These are phyloP conservation scores for Albizia julibrissin DNA, from an alignment of 306 rosid genomes.

Conservation along the genomic window DNA sequence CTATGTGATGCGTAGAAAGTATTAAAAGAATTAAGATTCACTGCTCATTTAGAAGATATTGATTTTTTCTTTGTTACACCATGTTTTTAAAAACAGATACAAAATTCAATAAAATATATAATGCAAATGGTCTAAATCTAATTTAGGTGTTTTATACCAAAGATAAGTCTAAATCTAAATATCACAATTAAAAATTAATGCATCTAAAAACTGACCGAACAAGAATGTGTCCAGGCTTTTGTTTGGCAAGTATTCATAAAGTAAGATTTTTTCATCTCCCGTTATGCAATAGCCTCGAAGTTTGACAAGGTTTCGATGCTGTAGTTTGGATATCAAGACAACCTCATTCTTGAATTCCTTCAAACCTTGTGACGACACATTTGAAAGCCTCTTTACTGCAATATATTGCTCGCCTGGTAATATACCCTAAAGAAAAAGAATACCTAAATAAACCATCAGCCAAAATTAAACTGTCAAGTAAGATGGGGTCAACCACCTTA, in stretches of 20 bases:
- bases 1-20: background rate
- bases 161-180: background rate
- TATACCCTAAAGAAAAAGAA: conserved; percentile 32
- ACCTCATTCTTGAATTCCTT: conserved; percentile 58
- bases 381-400: conserved; percentile 57
- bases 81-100: no score
- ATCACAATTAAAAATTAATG: background rate
- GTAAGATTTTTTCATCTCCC: conserved; percentile 48
- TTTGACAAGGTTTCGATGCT: conserved; percentile 58
- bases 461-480: background rate
- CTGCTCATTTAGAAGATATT: background rate
- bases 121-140: background rate
- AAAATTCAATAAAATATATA: no score
- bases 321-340: conserved; percentile 55
- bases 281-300: conserved; percentile 51
- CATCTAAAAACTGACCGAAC: conserved; percentile 43
- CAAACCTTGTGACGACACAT: conserved; percentile 49
- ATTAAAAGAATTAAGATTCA: background rate
- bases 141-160: no score
- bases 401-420: conserved; percentile 37
- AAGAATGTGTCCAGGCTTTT: conserved; percentile 51
- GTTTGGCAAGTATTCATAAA: conserved; percentile 58
- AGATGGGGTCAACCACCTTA: conserved; percentile 38
- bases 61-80: no score
- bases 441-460: background rate